Evolutionary conservation across 371 early-diverging fungal species (phyloP).

Genomic region (Nematocida ironsii): DNA sequence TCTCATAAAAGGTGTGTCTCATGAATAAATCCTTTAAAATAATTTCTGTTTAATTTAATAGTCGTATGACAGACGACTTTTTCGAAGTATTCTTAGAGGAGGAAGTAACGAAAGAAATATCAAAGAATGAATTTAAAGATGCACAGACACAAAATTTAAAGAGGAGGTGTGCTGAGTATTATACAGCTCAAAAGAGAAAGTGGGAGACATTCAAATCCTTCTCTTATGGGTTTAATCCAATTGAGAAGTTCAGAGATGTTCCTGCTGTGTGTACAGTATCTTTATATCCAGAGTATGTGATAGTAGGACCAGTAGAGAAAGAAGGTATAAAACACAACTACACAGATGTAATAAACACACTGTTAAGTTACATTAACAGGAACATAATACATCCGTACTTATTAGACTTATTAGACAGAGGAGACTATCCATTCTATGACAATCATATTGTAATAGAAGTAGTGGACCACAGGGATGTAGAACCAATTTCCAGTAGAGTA

Average conservation of each 20-base stretch:
- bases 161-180: conserved; percentile 51
- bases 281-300: conserved; percentile 46
- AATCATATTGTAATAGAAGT: conserved; percentile 56
- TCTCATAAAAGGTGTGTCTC: conserved; percentile 50
- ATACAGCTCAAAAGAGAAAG: conserved; percentile 47
- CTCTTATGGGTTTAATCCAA: conserved; percentile 46
- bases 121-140: conserved; percentile 44
- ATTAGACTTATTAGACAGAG: conserved; percentile 54
- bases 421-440: conserved; percentile 59
- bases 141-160: conserved; percentile 38
- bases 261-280: conserved; percentile 40
- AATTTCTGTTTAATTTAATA: conserved; percentile 49
- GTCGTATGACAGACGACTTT: conserved; percentile 20
- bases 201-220: conserved; percentile 36
- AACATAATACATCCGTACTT: conserved; percentile 55
- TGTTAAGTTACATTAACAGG: conserved; percentile 39
- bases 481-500: conserved; percentile 20
- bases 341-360: conserved; percentile 36
- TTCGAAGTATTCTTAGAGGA: conserved; percentile 27
- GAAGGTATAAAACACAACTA: conserved; percentile 50
- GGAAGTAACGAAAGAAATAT: conserved; percentile 35
- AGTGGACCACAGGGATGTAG: conserved; percentile 28
- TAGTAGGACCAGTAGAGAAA: conserved; percentile 53
- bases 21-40: conserved; percentile 39
- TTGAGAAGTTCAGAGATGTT: conserved; percentile 56